Evolutionary conservation across 306 rosid species (phyloP).

Genomic region (Cyclanthera cordifolia): DNA sequence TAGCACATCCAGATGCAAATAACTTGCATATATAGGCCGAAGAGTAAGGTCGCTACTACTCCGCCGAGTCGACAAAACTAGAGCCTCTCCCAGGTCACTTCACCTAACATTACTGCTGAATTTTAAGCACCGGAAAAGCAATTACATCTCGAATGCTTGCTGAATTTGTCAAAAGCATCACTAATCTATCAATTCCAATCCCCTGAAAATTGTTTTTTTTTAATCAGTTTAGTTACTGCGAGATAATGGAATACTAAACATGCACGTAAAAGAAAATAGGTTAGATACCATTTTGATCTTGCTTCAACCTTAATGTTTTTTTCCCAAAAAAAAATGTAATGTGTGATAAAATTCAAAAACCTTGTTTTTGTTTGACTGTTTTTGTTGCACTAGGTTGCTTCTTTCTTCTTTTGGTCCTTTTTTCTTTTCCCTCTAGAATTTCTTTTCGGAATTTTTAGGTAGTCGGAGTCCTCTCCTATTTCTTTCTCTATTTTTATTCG

Average conservation of each 20-base stretch:
- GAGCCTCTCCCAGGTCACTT: background rate
- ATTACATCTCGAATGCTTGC: constrained; percentile 91
- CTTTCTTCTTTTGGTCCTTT: too few relatives aligned
- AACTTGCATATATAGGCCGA: background rate
- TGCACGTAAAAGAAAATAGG: background rate
- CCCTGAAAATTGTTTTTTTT: constrained; percentile 42
- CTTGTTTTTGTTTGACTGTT: too few relatives aligned
- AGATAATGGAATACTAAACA: background rate
- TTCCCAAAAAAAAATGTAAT: too few relatives aligned
- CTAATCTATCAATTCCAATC: constrained; percentile 89
- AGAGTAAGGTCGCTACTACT: background rate
- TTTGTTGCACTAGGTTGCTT: too few relatives aligned
- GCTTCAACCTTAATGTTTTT: too few relatives aligned
- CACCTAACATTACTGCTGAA: constrained; percentile 35
- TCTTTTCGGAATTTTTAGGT: too few relatives aligned
- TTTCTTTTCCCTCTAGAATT: too few relatives aligned
- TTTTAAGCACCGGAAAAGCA: constrained; percentile 83
- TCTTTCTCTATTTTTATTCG: too few relatives aligned
- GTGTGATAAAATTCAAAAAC: too few relatives aligned
- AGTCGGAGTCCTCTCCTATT: too few relatives aligned
- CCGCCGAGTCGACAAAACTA: background rate
- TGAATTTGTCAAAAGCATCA: constrained; percentile 88
- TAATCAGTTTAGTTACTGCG: background rate
- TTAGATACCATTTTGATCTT: too few relatives aligned
- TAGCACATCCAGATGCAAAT: background rate